Conservation (phyloP, 805 yeast species). For the Cyberlindnera mississippiensis region DNA sequence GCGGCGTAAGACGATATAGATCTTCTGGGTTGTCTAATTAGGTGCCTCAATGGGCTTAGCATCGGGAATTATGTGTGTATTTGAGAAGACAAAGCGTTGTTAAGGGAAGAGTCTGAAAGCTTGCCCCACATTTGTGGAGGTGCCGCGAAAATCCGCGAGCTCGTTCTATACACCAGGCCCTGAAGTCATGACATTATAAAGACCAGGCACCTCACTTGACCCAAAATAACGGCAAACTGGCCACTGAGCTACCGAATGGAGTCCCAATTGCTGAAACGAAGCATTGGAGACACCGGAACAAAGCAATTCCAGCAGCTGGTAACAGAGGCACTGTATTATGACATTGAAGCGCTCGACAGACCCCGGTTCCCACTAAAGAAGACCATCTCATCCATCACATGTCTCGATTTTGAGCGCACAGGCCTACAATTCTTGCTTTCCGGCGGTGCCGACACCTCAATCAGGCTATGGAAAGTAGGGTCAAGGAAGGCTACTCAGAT, state of each 20-base stretch:
- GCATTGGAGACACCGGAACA: slow-evolving; percentile 3
- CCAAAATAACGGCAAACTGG: not conserved
- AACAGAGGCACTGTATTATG: slow-evolving; percentile 26
- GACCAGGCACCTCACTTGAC: not conserved
- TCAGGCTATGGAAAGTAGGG: slow-evolving; percentile 61
- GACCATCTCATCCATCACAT: slow-evolving; percentile 42
- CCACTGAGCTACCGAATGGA: slow-evolving; percentile 4
- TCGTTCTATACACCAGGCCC: not conserved
- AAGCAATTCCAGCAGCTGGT: slow-evolving; percentile 15
- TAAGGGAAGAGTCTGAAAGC: not conserved
- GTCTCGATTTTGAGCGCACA: slow-evolving; percentile 50
- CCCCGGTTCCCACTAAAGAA: slow-evolving; percentile 22
- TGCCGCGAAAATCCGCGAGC: not conserved
- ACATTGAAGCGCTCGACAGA: slow-evolving; percentile 16
- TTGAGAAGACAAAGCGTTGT: not conserved
- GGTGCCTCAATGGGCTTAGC: not conserved
- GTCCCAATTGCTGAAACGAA: slow-evolving; percentile 7
- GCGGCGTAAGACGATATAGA: slow-evolving; percentile 1
- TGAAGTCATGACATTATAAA: no score
- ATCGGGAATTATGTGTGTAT: not conserved
- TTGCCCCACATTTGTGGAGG: not conserved
- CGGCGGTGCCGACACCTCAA: slow-evolving; percentile 69
- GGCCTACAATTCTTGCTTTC: slow-evolving; percentile 50
- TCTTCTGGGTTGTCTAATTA: not conserved
- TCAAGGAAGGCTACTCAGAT: slow-evolving; percentile 6